Evolutionary conservation across 2,329 filamentous ascomycete species (phyloP).

Genomic region (Curvularia hawaiiensis): DNA sequence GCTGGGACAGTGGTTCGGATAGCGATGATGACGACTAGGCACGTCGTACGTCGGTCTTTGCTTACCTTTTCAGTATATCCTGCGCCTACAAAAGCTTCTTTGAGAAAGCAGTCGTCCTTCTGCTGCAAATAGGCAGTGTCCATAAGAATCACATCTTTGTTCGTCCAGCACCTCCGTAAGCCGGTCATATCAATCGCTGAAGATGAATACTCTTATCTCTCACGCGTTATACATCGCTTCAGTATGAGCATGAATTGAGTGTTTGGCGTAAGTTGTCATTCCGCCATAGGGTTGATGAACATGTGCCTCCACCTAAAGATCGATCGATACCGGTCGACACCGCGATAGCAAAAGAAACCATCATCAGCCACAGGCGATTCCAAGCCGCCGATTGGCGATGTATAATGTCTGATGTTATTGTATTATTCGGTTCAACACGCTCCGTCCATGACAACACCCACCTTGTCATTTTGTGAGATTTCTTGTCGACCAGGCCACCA

Average conservation of each 20-base stretch:
- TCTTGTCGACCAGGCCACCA: background rate
- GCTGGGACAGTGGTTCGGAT: constrained; percentile 73
- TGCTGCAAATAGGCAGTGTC: background rate
- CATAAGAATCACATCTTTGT: background rate
- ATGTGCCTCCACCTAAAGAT: background rate
- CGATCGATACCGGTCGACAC: background rate
- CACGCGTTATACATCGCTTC: background rate
- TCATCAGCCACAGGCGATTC: background rate
- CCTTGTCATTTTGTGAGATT: background rate
- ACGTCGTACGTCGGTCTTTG: background rate
- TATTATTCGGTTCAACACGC: background rate
- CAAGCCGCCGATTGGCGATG: background rate
- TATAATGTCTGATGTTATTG: background rate
- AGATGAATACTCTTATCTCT: background rate
- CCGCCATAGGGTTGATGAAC: background rate
- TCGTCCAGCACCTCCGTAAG: background rate
- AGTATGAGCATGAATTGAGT: background rate
- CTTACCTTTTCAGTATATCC: background rate
- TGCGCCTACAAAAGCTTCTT: background rate
- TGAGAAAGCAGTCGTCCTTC: background rate
- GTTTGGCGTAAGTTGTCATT: no score
- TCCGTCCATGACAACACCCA: background rate
- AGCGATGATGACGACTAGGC: constrained; percentile 69
- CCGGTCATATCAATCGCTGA: background rate
- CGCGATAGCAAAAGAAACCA: background rate